A percentile compares a stretch with the other conserved stretches of the same genome.
Evolutionary conservation across 768 basidiomycete genomes (phyloP).

Genomic region (Strobilomyces echinocephalus): DNA sequence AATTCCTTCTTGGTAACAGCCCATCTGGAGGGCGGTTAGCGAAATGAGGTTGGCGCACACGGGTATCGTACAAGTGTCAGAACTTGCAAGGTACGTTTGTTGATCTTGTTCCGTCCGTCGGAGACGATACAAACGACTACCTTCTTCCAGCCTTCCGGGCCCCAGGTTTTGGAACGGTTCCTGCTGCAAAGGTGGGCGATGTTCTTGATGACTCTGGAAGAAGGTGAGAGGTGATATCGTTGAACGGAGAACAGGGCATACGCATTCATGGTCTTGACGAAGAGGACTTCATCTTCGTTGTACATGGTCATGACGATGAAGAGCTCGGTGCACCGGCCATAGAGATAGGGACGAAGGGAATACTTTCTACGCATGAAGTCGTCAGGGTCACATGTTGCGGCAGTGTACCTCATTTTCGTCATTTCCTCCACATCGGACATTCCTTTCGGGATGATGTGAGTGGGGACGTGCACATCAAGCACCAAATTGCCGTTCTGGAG

Average conservation of each 20-base stretch:
- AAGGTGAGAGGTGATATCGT: constrained; percentile 6
- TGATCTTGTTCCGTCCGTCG: constrained; percentile 81
- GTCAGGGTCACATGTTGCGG: constrained; percentile 86
- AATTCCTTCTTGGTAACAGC: constrained; percentile 84
- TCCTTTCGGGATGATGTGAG: constrained; percentile 68
- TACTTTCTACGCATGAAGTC: constrained; percentile 77
- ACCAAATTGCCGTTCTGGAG: constrained; percentile 81
- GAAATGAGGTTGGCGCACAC: not conserved
- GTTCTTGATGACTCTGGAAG: constrained; percentile 75
- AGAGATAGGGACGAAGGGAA: constrained; percentile 73
- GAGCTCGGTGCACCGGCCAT: constrained; percentile 79
- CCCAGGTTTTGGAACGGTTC: constrained; percentile 73
- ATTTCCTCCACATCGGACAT: constrained; percentile 64
- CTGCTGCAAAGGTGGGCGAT: constrained; percentile 73
- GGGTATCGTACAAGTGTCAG: constrained; percentile 58
- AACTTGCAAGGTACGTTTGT: constrained; percentile 88
- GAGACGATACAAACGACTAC: constrained; percentile 85
- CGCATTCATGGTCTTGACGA: constrained; percentile 81
- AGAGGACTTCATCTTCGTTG: constrained; percentile 83
- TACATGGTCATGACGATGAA: constrained; percentile 98
- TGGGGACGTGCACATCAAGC: constrained; percentile 76
- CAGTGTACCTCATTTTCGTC: constrained; percentile 83
- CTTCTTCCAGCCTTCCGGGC: constrained; percentile 87
- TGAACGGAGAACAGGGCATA: constrained; percentile 32
- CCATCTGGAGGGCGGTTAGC: constrained; percentile 50